Percentiles rank a stretch among this genome's conserved stretches.
Conservation (phyloP, 495 filamentous ascomycete genomes). For the Pseudevernia furfuracea region DNA sequence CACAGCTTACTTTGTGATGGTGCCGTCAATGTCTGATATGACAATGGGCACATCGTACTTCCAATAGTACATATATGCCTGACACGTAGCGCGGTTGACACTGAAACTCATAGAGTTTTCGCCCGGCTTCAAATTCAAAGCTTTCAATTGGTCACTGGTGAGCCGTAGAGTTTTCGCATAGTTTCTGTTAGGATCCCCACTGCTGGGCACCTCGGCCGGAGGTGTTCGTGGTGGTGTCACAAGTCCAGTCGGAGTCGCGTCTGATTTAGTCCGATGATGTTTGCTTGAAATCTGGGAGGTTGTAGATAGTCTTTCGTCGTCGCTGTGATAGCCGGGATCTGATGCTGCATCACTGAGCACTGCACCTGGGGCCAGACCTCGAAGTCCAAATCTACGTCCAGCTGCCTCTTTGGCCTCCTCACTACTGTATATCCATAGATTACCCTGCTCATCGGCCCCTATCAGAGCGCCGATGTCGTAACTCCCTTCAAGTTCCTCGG, state of each 20-base stretch:
- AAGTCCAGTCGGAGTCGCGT: conserved; percentile 56
- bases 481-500: conserved; percentile 86
- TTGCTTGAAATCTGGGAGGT: conserved; percentile 34
- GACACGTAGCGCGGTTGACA: conserved; percentile 87
- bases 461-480: conserved; percentile 96
- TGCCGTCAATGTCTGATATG: conserved; percentile 97
- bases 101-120: conserved; percentile 91
- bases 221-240: conserved; percentile 75
- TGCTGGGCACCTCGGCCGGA: conserved; percentile 41
- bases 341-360: conserved; percentile 68
- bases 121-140: conserved; percentile 71
- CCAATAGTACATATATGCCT: conserved; percentile 90
- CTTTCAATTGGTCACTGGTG: conserved; percentile 91
- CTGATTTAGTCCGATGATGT: conserved; percentile 59
- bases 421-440: conserved; percentile 97
- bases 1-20: conserved; percentile 74
- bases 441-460: conserved; percentile 88
- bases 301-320: conserved; percentile 45
- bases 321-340: conserved; percentile 91
- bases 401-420: conserved; percentile 87
- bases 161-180: conserved; percentile 97
- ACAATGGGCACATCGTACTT: conserved; percentile 82
- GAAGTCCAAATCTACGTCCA: conserved; percentile 43
- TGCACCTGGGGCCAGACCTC: conserved; percentile 45
- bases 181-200: conserved; percentile 65